Conservation (phyloP, 352 stramenopile genomes). For the Phytophthora pseudosyringae region DNA sequence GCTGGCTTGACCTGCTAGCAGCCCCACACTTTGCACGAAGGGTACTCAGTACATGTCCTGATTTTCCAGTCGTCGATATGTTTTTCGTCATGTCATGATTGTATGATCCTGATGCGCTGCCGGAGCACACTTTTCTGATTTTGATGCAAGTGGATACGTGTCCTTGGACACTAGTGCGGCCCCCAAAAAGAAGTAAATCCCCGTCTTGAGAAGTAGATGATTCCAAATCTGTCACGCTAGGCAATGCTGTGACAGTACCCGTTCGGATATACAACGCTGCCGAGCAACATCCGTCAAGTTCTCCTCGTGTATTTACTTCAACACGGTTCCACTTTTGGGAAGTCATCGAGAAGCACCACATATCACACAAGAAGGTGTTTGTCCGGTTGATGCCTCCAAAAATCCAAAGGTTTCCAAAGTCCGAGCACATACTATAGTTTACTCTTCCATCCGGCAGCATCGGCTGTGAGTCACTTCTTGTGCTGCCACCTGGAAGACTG, state of each 20-base stretch:
- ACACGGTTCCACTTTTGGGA: constrained; percentile 70
- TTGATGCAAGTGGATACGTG: constrained; percentile 25
- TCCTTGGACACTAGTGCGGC: constrained; percentile 38
- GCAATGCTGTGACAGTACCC: constrained; percentile 59
- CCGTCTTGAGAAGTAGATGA: constrained; percentile 23
- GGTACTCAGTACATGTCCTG: constrained; percentile 51
- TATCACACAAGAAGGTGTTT: constrained; percentile 60
- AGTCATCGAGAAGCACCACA: constrained; percentile 82
- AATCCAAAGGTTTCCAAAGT: constrained; percentile 86
- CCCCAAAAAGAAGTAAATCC: constrained; percentile 57
- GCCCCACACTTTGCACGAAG: constrained; percentile 57
- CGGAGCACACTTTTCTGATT: constrained; percentile 41
- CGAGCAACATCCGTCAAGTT: constrained; percentile 51
- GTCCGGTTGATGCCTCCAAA: constrained; percentile 64
- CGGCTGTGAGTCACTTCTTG: constrained; percentile 51
- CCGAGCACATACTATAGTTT: constrained; percentile 76
- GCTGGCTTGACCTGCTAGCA: constrained; percentile 38
- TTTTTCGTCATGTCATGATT: constrained; percentile 53
- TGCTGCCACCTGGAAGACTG: neutral
- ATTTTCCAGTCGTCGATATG: constrained; percentile 62
- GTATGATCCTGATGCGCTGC: constrained; percentile 49
- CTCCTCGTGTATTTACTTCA: constrained; percentile 55
- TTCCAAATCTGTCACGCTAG: constrained; percentile 39
- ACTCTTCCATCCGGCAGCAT: constrained; percentile 57
- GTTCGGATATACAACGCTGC: constrained; percentile 51